Evolutionary conservation across 805 yeast genomes (phyloP).

Genomic region (Hermanozyma aechmeae): DNA sequence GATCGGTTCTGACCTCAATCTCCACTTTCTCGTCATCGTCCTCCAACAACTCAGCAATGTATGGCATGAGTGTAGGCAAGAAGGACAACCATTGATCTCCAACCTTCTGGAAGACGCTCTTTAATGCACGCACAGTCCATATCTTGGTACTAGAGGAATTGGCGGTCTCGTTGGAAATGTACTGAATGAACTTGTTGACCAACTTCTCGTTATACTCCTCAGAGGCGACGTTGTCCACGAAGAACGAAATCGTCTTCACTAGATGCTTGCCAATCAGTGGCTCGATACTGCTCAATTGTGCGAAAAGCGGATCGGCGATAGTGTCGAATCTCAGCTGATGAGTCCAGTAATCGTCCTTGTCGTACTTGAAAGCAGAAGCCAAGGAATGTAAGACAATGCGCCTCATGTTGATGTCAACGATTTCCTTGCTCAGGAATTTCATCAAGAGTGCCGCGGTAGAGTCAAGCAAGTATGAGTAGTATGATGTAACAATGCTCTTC

Average conservation of each 20-base stretch:
- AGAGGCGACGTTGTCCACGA: slow-evolving; percentile 61
- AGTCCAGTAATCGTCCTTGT: slow-evolving; percentile 93
- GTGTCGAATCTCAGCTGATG: slow-evolving; percentile 75
- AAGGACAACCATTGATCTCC: slow-evolving; percentile 91
- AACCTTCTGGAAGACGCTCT: slow-evolving; percentile 75
- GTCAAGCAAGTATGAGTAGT: slow-evolving; percentile 79
- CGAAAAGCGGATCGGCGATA: slow-evolving; percentile 51
- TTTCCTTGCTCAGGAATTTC: slow-evolving; percentile 35
- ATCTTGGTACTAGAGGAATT: slow-evolving; percentile 63
- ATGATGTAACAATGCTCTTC: slow-evolving; percentile 80
- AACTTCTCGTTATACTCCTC: slow-evolving; percentile 65
- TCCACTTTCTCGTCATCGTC: slow-evolving; percentile 95
- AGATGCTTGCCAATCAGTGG: slow-evolving; percentile 69
- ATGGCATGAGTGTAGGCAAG: slow-evolving; percentile 91
- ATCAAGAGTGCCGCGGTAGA: slow-evolving; percentile 49
- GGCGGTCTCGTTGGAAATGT: slow-evolving; percentile 30
- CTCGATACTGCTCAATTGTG: slow-evolving; percentile 62
- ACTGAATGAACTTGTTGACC: slow-evolving; percentile 27
- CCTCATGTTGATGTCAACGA: slow-evolving; percentile 45
- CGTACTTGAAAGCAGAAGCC: slow-evolving; percentile 75
- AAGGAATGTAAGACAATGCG: slow-evolving; percentile 68
- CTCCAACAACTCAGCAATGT: slow-evolving; percentile 89
- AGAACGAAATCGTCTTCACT: slow-evolving; percentile 69
- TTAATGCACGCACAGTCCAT: slow-evolving; percentile 76
- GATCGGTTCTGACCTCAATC: slow-evolving; percentile 78